These are phyloP conservation scores for Colletotrichum chlorophyti DNA, from an alignment of 2,329 filamentous ascomycete genomes.

Conservation along the genomic window DNA sequence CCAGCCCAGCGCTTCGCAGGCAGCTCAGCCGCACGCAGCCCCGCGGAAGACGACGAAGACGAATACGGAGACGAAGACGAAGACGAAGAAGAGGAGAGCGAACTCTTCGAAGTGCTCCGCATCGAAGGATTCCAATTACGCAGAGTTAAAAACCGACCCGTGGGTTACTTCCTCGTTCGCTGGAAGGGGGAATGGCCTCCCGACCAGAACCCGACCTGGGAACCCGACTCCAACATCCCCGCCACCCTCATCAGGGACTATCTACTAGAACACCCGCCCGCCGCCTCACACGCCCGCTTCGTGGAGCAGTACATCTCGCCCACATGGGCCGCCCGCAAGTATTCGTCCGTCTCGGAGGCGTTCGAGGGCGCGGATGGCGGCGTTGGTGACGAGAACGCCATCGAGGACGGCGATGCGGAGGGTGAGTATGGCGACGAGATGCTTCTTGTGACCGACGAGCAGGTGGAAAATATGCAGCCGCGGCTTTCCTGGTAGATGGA, in stretches of 20 bases:
- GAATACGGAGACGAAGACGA: conserved; percentile 26
- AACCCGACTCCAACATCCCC: conserved; percentile 60
- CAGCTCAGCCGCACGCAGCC: background rate
- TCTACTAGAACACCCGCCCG: conserved; percentile 36
- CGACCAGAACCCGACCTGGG: conserved; percentile 64
- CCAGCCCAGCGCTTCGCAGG: background rate
- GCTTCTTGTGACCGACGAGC: conserved; percentile 38
- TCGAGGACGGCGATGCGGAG: conserved; percentile 19
- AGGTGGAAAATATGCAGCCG: conserved; percentile 8
- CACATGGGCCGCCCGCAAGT: conserved; percentile 34
- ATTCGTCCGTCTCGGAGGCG: conserved; percentile 43
- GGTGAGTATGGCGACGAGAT: conserved; percentile 33
- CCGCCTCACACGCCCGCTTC: conserved; percentile 26
- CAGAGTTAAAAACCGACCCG: conserved; percentile 41
- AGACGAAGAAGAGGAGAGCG: conserved; percentile 36
- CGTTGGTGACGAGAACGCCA: conserved; percentile 36
- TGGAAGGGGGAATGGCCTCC: conserved; percentile 65
- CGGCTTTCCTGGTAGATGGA: conserved; percentile 18
- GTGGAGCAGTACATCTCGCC: conserved; percentile 2
- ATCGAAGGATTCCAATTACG: conserved; percentile 50
- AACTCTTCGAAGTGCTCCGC: conserved; percentile 52
- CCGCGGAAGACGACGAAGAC: no score
- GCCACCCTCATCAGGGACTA: conserved; percentile 48
- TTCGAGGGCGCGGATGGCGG: conserved; percentile 35
- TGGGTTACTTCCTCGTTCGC: conserved; percentile 58